These are phyloP conservation scores for Trametes coccinea DNA, from an alignment of 768 basidiomycete genomes.

Conservation along the genomic window DNA sequence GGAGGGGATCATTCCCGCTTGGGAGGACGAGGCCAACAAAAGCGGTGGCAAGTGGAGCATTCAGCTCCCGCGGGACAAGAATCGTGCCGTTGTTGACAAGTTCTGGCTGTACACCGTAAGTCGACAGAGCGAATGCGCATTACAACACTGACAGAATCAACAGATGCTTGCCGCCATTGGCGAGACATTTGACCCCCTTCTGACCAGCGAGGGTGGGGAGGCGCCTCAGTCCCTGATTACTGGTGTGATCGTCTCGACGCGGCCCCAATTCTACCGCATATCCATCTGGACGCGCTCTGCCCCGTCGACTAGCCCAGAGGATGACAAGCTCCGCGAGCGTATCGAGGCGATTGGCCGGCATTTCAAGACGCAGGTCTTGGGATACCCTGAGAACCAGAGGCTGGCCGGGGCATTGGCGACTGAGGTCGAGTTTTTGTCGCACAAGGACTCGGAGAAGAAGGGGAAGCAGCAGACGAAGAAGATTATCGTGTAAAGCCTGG, in stretches of 20 bases:
- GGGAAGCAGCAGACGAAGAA: constrained; percentile 77
- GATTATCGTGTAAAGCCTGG: constrained; percentile 55
- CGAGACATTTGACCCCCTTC: constrained; percentile 93
- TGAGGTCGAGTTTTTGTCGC: constrained; percentile 92
- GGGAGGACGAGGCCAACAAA: constrained; percentile 97
- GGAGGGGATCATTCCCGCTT: constrained; percentile 96
- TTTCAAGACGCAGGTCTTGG: constrained; percentile 91
- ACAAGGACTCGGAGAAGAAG: constrained; percentile 96
- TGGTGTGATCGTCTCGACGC: constrained; percentile 79
- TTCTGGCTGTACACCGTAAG: constrained; percentile 98
- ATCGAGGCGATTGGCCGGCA: constrained; percentile 84
- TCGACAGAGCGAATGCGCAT: constrained; percentile 6
- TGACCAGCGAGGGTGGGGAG: constrained; percentile 49
- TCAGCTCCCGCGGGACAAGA: constrained; percentile 96
- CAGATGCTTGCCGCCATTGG: constrained; percentile 99
- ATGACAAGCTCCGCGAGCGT: constrained; percentile 67
- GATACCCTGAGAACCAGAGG: constrained; percentile 71
- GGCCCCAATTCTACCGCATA: constrained; percentile 93
- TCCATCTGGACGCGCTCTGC: constrained; percentile 97
- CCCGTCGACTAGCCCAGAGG: constrained; percentile 46
- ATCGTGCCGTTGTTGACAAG: constrained; percentile 77
- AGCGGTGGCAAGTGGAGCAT: constrained; percentile 99
- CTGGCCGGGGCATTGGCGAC: constrained; percentile 86
- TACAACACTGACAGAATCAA: not conserved
- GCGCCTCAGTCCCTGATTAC: constrained; percentile 59